phyloP scores from a whole-genome alignment of 257 asterid genomes.

The Ilex asprella region DNA sequence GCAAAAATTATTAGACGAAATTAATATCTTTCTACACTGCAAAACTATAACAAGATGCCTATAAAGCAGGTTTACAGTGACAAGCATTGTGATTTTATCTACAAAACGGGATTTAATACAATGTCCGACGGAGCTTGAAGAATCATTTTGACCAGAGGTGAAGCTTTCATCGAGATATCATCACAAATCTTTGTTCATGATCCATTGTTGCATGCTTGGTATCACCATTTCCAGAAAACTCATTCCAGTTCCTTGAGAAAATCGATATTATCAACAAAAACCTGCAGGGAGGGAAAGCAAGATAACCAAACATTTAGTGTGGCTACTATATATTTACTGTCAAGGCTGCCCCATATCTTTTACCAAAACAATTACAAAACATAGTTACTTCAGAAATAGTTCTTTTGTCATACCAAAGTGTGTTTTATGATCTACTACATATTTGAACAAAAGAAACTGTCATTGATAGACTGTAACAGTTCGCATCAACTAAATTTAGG shows the following conservation, averaged over 20 bases:
- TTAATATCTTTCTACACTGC: no score
- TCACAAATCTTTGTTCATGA: slow-evolving; percentile 3
- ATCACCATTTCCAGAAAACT: neutral
- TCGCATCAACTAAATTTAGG: no score
- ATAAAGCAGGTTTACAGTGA: neutral
- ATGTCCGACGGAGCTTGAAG: neutral
- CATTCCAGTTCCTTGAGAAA: slow-evolving; percentile 84
- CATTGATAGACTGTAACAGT: neutral
- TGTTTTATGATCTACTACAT: neutral
- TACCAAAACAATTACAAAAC: neutral
- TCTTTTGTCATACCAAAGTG: neutral
- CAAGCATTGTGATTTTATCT: slow-evolving; percentile 10
- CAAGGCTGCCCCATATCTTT: no score
- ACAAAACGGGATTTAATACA: slow-evolving; percentile 22
- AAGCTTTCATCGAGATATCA: slow-evolving; percentile 8
- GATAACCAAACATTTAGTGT: neutral
- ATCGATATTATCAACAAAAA: slow-evolving; percentile 86
- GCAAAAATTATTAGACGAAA: no score
- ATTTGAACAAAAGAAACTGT: neutral
- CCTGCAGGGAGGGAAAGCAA: slow-evolving; percentile 39
- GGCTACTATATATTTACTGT: no score
- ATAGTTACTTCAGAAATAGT: neutral
- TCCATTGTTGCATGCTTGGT: neutral
- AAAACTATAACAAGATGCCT: neutral
- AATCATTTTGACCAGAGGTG: neutral